Percentiles rank a stretch among this genome's conserved stretches.
These are phyloP conservation scores for Fomitopsis pinicola DNA, from an alignment of 1,284 basidiomycete species.

Conservation along the genomic window DNA sequence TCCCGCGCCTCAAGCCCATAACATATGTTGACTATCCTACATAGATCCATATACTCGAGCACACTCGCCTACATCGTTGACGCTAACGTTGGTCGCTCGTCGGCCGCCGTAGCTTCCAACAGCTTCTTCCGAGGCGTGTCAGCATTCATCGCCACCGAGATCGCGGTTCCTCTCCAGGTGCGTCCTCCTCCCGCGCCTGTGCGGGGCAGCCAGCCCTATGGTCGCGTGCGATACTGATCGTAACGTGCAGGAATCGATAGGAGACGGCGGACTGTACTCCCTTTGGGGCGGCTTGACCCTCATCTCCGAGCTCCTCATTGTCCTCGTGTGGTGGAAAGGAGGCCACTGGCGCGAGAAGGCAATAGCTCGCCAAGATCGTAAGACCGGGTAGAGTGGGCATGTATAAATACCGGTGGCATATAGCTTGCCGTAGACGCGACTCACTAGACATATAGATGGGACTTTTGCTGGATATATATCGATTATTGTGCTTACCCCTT, in stretches of 20 bases:
- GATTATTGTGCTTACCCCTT: no score
- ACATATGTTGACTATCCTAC: background rate
- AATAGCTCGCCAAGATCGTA: conserved; percentile 20
- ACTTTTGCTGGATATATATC: background rate
- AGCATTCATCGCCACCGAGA: conserved; percentile 67
- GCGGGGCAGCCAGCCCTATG: background rate
- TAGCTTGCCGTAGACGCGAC: background rate
- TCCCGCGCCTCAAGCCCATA: conserved; percentile 1
- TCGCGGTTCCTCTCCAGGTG: conserved; percentile 63
- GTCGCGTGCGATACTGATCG: background rate
- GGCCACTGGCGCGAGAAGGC: conserved; percentile 33
- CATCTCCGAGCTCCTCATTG: conserved; percentile 42
- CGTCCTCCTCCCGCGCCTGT: background rate
- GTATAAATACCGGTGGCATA: background rate
- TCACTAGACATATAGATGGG: conserved; percentile 12
- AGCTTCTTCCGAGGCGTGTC: conserved; percentile 63
- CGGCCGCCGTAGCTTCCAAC: conserved; percentile 66
- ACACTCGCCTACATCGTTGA: conserved; percentile 75
- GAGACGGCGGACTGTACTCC: conserved; percentile 72
- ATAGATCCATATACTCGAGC: conserved; percentile 34
- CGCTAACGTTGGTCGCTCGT: conserved; percentile 67
- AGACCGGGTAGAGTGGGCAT: background rate
- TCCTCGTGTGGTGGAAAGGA: conserved; percentile 45
- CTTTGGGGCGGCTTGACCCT: conserved; percentile 61
- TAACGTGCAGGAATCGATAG: conserved; percentile 37